A percentile compares a stretch with the other conserved stretches of the same genome.
Conservation (phyloP, 495 filamentous ascomycete genomes). For the Penicillium daleae region DNA sequence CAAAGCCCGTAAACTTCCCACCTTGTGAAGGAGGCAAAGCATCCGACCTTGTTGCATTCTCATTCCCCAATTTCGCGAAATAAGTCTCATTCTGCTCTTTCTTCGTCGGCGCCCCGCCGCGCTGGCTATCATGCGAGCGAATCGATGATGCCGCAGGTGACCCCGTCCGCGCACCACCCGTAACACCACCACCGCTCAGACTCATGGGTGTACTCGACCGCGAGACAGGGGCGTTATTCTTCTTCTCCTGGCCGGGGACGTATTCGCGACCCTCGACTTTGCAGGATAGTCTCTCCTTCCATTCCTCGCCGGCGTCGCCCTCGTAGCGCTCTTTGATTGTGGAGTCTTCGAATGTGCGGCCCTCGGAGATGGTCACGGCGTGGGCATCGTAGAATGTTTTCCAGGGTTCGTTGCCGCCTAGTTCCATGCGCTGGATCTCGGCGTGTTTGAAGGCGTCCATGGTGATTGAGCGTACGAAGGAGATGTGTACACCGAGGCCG, state of each 20-base stretch:
- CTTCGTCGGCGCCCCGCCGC: conserved; percentile 34
- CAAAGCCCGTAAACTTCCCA: conserved; percentile 91
- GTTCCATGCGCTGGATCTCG: conserved; percentile 84
- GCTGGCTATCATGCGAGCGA: conserved; percentile 28
- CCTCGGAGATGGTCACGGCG: conserved; percentile 60
- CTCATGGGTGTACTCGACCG: conserved; percentile 41
- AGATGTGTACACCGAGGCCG: conserved; percentile 94
- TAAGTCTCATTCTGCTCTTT: conserved; percentile 83
- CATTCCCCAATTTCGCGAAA: conserved; percentile 79
- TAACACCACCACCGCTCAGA: conserved; percentile 20
- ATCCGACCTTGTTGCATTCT: conserved; percentile 76
- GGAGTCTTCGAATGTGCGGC: conserved; percentile 71
- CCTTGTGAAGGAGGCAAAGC: conserved; percentile 83
- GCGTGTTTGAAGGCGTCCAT: conserved; percentile 96
- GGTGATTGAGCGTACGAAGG: conserved; percentile 91
- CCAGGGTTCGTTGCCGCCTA: conserved; percentile 87
- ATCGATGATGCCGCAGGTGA: conserved; percentile 35
- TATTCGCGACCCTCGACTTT: conserved; percentile 87
- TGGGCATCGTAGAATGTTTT: conserved; percentile 78
- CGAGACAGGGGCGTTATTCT: conserved; percentile 28
- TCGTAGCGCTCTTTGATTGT: conserved; percentile 83
- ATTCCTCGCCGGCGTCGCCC: conserved; percentile 88
- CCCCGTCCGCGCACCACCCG: conserved; percentile 30
- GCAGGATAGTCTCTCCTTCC: conserved; percentile 84
- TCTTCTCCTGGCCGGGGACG: conserved; percentile 63